A percentile compares a stretch with the other conserved stretches of the same genome.
Conservation (phyloP, 1,139 yeast species). For the Geotrichum fermentans region DNA sequence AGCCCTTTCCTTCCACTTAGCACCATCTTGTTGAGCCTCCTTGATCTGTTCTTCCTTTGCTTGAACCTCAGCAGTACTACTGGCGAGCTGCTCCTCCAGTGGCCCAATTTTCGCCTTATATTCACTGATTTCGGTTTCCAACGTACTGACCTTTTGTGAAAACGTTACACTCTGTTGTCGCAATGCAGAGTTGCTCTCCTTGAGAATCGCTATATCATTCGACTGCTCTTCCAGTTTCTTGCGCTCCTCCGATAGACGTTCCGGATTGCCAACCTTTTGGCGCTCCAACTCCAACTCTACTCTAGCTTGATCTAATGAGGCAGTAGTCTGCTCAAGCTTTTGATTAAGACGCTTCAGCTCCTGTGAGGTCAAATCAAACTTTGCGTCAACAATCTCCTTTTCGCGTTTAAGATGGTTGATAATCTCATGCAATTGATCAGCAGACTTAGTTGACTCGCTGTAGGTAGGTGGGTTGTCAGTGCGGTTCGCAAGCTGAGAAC, state of each 20-base stretch:
- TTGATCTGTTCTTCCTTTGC: slow-evolving; percentile 43
- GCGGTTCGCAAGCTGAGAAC: slow-evolving; percentile 20
- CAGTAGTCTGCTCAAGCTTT: slow-evolving; percentile 33
- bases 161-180: slow-evolving; percentile 48
- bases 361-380: slow-evolving; percentile 46
- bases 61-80: slow-evolving; percentile 40
- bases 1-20: slow-evolving; percentile 51
- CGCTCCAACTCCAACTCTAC: slow-evolving; percentile 29
- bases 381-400: slow-evolving; percentile 66
- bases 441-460: slow-evolving; percentile 23
- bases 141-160: slow-evolving; percentile 33
- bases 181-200: slow-evolving; percentile 68
- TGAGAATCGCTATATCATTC: slow-evolving; percentile 61
- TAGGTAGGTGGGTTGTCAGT: slow-evolving; percentile 17
- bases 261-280: slow-evolving; percentile 32
- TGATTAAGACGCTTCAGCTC: slow-evolving; percentile 48
- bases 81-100: slow-evolving; percentile 36
- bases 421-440: slow-evolving; percentile 50
- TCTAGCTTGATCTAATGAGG: slow-evolving; percentile 35
- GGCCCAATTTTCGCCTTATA: slow-evolving; percentile 37
- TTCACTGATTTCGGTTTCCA: slow-evolving; percentile 38
- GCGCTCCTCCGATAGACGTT: slow-evolving; percentile 42
- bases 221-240: slow-evolving; percentile 55
- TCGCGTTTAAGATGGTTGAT: slow-evolving; percentile 66
- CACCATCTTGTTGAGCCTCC: slow-evolving; percentile 42